A percentile compares a stretch with the other conserved stretches of the same genome.
Conservation (phyloP, 306 rosid species). For the Potentilla sterilis region DNA sequence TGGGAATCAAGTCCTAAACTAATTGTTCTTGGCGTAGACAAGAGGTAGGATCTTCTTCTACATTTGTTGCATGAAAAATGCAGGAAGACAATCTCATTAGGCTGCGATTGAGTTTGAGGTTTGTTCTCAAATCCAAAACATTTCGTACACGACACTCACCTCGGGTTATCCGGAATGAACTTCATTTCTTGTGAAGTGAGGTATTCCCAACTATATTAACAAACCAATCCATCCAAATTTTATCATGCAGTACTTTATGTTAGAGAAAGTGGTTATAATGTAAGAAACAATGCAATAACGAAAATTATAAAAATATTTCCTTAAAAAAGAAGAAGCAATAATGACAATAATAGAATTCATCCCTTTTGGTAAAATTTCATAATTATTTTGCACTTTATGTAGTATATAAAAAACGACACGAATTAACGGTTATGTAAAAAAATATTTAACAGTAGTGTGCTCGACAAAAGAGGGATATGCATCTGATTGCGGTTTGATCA, state of each 20-base stretch:
- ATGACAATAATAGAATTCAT: too few species aligned
- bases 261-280: too few species aligned
- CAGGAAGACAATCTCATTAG: not conserved
- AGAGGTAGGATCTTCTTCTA: conserved; percentile 21
- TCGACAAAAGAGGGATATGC: not conserved
- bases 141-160: conserved; percentile 50
- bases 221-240: not conserved
- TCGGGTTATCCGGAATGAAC: conserved; percentile 20
- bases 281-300: too few species aligned
- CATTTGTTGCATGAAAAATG: conserved; percentile 7
- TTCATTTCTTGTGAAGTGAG: not conserved
- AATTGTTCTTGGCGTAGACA: conserved; percentile 25
- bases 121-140: conserved; percentile 27
- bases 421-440: too few species aligned
- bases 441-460: not conserved
- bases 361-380: not conserved
- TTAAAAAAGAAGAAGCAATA: too few species aligned
- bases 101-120: not conserved
- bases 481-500: too few species aligned
- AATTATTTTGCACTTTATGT: too few species aligned
- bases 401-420: not conserved
- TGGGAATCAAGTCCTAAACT: not conserved
- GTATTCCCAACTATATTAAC: not conserved
- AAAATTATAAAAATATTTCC: too few species aligned
- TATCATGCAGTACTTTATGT: not conserved